Conservation (phyloP, 2,329 filamentous ascomycete genomes). For the Dactylellina drechsleri region DNA sequence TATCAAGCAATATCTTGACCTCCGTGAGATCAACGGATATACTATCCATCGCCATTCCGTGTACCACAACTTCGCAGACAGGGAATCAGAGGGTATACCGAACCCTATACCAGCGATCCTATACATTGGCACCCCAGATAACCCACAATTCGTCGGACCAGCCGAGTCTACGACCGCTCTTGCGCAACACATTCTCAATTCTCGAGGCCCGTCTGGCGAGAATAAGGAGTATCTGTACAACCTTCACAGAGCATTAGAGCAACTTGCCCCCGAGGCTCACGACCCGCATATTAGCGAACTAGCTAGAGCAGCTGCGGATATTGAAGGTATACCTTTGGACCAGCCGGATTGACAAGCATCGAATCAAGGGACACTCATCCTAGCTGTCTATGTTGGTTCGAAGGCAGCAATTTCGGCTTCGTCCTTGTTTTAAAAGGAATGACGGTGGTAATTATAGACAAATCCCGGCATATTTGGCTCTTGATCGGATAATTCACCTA, state of each 20-base stretch:
- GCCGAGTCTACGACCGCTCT: conserved; percentile 74
- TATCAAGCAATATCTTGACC: conserved; percentile 71
- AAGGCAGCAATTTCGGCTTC: background rate
- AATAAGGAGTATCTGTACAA: conserved; percentile 90
- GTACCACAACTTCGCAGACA: conserved; percentile 66
- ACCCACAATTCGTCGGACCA: conserved; percentile 86
- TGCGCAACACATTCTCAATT: conserved; percentile 81
- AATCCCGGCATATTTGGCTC: conserved; percentile 33
- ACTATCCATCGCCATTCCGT: conserved; percentile 89
- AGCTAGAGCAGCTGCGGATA: conserved; percentile 74
- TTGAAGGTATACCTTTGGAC: conserved; percentile 64
- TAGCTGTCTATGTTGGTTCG: background rate
- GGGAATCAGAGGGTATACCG: conserved; percentile 60
- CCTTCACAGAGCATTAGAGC: conserved; percentile 78
- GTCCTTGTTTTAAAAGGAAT: background rate
- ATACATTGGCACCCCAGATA: conserved; percentile 93
- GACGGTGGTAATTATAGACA: conserved; percentile 51
- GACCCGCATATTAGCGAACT: conserved; percentile 88
- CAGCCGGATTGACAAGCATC: conserved; percentile 10
- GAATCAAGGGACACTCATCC: background rate
- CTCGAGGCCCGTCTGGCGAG: conserved; percentile 83
- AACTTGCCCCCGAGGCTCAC: conserved; percentile 77
- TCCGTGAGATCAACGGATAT: conserved; percentile 97
- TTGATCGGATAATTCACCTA: conserved; percentile 48
- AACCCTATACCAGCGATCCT: conserved; percentile 71